Evolutionary conservation across 176 grass and related monocot genomes (phyloP), one percentile per base, ranked within the genome.

Genomic region (Zea luxurians): DNA sequence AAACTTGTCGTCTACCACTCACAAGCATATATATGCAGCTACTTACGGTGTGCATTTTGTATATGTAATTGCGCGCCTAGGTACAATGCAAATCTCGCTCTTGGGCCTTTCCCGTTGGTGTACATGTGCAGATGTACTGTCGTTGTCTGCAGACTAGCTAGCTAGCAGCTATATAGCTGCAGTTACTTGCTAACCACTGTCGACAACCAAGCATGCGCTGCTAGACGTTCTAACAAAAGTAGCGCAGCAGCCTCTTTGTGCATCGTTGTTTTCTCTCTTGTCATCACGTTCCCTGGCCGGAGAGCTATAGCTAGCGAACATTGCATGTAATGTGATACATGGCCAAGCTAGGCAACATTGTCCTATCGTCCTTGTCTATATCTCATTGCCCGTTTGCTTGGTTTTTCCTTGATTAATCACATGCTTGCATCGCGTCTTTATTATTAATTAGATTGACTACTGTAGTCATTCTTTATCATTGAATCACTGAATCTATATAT

Each of bases 101-200:
- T 80, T 74, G 59, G 70, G 61, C 41, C 38, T 57, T 82, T 83
- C 73, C 60, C 40, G 66, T 87, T 87, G 79, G 80, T 78, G 38
- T 40, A 40, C 1, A 1, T 40, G 2, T 40, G 38, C 2, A 40
- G 1, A 40, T 40, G 2, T 40, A 2, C 38, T 1, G 38, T 1
- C 4, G 38, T 40, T 3, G 38, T 76, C 21, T 61, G 9, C 21
- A 34, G 21, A 27, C 4, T 40, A 40, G 38, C 38, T 40, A 40
- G 38, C 38, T 40, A 40, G 38, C 38, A 40, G 38, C 38, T 40
- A 40, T 40, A 40, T 40, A 40, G 17, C 37, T 46, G 61, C 48
- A 36, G 44, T 37, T 69, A 38, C 2, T 38, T 60, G 18, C 53
- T 18, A 55, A 18, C 17, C 37, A 38, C 37, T 38, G 37, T n/a